Evolutionary conservation across 805 yeast genomes (phyloP).

Genomic region (Nakazawaea laoshanensis): DNA sequence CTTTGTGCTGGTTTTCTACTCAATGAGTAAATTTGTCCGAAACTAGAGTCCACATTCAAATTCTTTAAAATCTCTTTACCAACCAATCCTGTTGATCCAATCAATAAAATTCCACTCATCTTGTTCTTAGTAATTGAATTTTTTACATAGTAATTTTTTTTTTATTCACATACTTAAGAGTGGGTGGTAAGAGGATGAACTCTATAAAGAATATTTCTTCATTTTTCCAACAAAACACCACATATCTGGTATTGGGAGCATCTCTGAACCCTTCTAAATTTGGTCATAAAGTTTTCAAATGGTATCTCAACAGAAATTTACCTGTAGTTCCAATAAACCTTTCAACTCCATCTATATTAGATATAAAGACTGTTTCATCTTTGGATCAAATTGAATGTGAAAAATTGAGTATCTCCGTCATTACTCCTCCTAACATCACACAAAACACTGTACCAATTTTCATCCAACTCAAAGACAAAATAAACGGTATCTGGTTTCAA

Average conservation of each 20-base stretch:
- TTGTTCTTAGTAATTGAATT: background rate
- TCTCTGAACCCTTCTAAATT: slow-evolving; percentile 54
- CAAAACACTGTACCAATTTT: slow-evolving; percentile 33
- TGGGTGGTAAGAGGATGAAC: too few relatives aligned
- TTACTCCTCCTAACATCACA: slow-evolving; percentile 68
- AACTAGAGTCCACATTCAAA: slow-evolving; percentile 20
- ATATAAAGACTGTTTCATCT: slow-evolving; percentile 10
- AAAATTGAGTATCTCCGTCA: slow-evolving; percentile 53
- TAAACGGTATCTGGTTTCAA: slow-evolving; percentile 72
- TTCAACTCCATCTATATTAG: slow-evolving; percentile 30
- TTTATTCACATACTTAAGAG: background rate
- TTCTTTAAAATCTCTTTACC: slow-evolving; percentile 34
- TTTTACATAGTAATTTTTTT: background rate
- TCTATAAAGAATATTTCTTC: slow-evolving; percentile 2
- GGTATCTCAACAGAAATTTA: slow-evolving; percentile 54
- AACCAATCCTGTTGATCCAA: slow-evolving; percentile 78
- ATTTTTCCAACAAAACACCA: slow-evolving; percentile 11
- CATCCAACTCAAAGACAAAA: slow-evolving; percentile 16
- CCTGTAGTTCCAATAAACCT: slow-evolving; percentile 67
- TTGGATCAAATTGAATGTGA: slow-evolving; percentile 15
- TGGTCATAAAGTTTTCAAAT: slow-evolving; percentile 59
- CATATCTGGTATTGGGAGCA: slow-evolving; percentile 67
- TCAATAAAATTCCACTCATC: slow-evolving; percentile 15
- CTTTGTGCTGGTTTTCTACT: slow-evolving; percentile 37
- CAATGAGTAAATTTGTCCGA: slow-evolving; percentile 35